Percentiles rank a stretch among this genome's conserved stretches.
Evolutionary conservation across 2,329 filamentous ascomycete genomes (phyloP).

Genomic region (Fusarium decemcellulare): DNA sequence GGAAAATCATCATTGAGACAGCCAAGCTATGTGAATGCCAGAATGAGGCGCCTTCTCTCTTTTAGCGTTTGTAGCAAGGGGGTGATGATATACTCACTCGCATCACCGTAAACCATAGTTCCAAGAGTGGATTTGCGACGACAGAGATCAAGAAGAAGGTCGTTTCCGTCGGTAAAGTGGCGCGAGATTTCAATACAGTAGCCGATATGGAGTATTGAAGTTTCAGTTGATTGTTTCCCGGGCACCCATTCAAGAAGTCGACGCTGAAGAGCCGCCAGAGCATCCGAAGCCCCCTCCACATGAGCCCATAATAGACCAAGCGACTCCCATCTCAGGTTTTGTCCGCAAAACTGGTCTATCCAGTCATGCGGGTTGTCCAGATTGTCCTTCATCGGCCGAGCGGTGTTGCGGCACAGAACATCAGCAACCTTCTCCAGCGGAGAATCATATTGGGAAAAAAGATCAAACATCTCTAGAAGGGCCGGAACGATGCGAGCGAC

Average conservation of each 20-base stretch:
- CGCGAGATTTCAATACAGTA: constrained; percentile 53
- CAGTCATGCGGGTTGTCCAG: constrained; percentile 52
- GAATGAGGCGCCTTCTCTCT: constrained; percentile 48
- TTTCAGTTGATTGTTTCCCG: constrained; percentile 6
- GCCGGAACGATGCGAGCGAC: constrained; percentile 50
- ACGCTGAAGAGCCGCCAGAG: constrained; percentile 19
- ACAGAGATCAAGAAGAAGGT: constrained; percentile 55
- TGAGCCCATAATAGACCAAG: constrained; percentile 56
- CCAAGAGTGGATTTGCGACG: constrained; percentile 52
- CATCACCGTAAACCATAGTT: constrained; percentile 57
- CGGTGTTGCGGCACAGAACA: constrained; percentile 56
- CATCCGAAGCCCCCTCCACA: constrained; percentile 31
- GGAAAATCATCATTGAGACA: constrained; percentile 53
- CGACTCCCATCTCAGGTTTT: constrained; percentile 59
- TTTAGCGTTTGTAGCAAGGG: constrained; percentile 1
- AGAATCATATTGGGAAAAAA: constrained; percentile 42
- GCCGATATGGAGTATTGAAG: constrained; percentile 25
- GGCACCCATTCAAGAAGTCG: constrained; percentile 25
- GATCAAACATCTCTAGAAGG: constrained; percentile 51
- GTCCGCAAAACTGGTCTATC: constrained; percentile 56
- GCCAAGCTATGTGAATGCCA: constrained; percentile 57
- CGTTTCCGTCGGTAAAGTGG: constrained; percentile 50
- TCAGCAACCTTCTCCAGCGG: constrained; percentile 55
- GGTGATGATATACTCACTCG: constrained; percentile 49
- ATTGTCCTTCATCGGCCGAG: constrained; percentile 53